phyloP scores from a whole-genome alignment of 139 green algal species.

The Chlorokybus atmophyticus region DNA sequence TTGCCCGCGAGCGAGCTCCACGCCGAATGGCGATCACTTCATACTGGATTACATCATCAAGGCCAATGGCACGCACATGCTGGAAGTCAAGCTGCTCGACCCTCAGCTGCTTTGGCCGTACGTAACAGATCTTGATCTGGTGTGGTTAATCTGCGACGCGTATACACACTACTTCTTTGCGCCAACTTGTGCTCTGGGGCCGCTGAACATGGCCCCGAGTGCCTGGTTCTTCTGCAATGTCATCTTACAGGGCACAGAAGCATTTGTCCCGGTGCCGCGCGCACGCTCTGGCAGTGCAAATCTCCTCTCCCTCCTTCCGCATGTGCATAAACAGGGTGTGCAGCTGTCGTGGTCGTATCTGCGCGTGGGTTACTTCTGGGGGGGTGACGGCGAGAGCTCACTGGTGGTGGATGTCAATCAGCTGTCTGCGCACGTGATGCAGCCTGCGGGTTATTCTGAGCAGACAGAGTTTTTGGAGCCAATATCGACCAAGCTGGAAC shows the following conservation, averaged over 20 bases:
- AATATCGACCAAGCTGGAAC: too few relatives aligned
- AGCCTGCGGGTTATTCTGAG: too few relatives aligned
- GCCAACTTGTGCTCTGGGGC: conserved; percentile 5
- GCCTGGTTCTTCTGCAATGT: conserved; percentile 39
- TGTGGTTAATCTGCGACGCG: conserved; percentile 18
- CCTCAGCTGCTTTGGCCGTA: conserved; percentile 25
- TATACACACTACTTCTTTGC: conserved; percentile 21
- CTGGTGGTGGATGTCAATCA: conserved; percentile 20
- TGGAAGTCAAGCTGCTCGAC: conserved; percentile 20
- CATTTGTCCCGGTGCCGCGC: conserved; percentile 4
- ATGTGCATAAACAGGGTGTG: conserved; percentile 4
- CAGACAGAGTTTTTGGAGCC: too few relatives aligned
- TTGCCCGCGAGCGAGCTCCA: too few relatives aligned
- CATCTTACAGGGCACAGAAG: conserved; percentile 18
- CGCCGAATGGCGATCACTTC: too few relatives aligned
- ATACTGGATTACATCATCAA: conserved; percentile 9
- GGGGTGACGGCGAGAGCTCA: conserved; percentile 30
- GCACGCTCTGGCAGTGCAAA: background rate
- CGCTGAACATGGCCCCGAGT: background rate
- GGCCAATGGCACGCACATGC: conserved; percentile 6
- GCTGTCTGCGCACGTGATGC: background rate
- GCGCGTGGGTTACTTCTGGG: conserved; percentile 37
- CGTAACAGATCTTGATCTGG: conserved; percentile 9
- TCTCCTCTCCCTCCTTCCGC: background rate
- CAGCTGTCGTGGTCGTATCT: conserved; percentile 18